phyloP scores from a whole-genome alignment of 2,329 filamentous ascomycete genomes.

The Arthrobotrys musiformis region DNA sequence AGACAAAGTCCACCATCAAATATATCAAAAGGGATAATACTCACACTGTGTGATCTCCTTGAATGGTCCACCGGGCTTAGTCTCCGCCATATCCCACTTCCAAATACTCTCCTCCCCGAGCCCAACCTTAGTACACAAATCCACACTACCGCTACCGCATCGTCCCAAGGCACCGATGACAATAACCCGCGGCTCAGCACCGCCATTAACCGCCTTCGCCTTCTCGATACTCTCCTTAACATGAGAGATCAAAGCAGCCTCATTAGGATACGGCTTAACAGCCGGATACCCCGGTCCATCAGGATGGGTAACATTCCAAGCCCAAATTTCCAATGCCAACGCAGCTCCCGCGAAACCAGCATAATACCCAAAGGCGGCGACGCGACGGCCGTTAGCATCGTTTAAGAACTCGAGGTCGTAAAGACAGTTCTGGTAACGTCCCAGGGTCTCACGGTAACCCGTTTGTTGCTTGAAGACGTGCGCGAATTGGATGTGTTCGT shows the following conservation, averaged over 20 bases:
- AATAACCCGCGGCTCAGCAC: constrained; percentile 77
- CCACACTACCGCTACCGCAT: constrained; percentile 85
- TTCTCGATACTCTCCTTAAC: constrained; percentile 77
- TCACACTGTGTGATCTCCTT: constrained; percentile 74
- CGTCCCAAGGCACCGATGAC: constrained; percentile 86
- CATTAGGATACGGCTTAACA: constrained; percentile 75
- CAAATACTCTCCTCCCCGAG: constrained; percentile 75
- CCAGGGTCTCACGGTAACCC: constrained; percentile 82
- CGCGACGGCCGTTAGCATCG: constrained; percentile 75
- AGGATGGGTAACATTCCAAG: constrained; percentile 79
- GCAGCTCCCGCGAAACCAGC: constrained; percentile 81
- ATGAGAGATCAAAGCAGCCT: constrained; percentile 76
- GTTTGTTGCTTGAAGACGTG: constrained; percentile 81
- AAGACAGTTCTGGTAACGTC: constrained; percentile 80
- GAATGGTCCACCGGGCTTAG: constrained; percentile 79
- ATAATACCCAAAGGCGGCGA: constrained; percentile 77
- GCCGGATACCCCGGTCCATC: constrained; percentile 65
- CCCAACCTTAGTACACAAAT: constrained; percentile 79
- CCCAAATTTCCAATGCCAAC: constrained; percentile 81
- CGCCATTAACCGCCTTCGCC: constrained; percentile 73
- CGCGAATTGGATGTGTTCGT: constrained; percentile 77
- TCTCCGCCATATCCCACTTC: constrained; percentile 84
- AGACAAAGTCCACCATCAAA: not conserved
- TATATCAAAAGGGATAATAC: constrained; percentile 63
- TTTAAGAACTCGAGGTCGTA: constrained; percentile 88